These are phyloP conservation scores for Pseudocercospora musae DNA, from an alignment of 2,329 filamentous ascomycete species.

Conservation along the genomic window DNA sequence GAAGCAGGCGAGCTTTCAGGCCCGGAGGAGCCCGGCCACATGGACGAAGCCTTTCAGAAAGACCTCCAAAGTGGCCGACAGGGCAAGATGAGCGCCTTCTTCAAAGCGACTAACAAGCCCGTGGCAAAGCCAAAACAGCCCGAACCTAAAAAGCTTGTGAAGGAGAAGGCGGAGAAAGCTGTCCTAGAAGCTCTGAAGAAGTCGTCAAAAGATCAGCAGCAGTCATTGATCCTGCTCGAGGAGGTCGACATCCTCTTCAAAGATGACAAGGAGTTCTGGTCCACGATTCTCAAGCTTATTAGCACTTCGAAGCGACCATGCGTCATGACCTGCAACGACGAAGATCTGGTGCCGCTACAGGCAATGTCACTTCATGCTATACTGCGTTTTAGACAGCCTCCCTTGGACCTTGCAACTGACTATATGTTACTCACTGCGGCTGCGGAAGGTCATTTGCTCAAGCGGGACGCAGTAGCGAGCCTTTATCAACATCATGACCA, in stretches of 20 bases:
- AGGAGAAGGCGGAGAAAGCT: slow-evolving; percentile 25
- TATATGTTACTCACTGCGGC: slow-evolving; percentile 79
- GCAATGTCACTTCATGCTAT: slow-evolving; percentile 80
- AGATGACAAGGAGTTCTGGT: slow-evolving; percentile 94
- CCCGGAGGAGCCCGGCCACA: slow-evolving; percentile 38
- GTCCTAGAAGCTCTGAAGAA: slow-evolving; percentile 36
- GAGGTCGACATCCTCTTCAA: slow-evolving; percentile 93
- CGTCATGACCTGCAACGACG: slow-evolving; percentile 92
- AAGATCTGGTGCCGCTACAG: slow-evolving; percentile 72
- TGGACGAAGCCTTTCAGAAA: slow-evolving; percentile 49
- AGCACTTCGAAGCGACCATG: slow-evolving; percentile 85
- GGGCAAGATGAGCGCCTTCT: slow-evolving; percentile 77
- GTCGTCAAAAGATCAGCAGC: slow-evolving; percentile 62
- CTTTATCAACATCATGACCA: slow-evolving; percentile 67
- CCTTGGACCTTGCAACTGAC: slow-evolving; percentile 68
- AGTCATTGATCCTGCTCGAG: slow-evolving; percentile 90
- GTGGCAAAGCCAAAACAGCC: slow-evolving; percentile 28
- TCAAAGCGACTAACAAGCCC: slow-evolving; percentile 53
- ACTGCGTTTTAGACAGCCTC: slow-evolving; percentile 68
- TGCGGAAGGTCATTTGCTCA: slow-evolving; percentile 79
- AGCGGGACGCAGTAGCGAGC: slow-evolving; percentile 61
- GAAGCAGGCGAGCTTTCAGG: slow-evolving; percentile 24
- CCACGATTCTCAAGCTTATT: slow-evolving; percentile 73
- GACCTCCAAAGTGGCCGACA: slow-evolving; percentile 68
- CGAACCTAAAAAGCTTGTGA: slow-evolving; percentile 31